These are phyloP conservation scores for Peziza echinospora DNA, from an alignment of 495 filamentous ascomycete genomes.

Conservation along the genomic window DNA sequence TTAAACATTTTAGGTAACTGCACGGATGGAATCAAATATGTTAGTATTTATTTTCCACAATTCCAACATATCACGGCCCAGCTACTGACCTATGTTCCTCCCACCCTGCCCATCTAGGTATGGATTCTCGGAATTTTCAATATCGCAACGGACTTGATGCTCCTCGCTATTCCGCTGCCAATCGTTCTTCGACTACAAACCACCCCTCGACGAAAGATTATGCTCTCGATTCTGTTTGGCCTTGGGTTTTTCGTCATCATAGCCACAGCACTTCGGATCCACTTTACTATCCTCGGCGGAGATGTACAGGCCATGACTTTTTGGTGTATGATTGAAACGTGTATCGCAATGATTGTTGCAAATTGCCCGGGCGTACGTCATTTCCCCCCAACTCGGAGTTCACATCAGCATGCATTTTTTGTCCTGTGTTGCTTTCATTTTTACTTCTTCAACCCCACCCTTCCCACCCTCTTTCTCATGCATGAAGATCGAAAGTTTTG, in stretches of 20 bases:
- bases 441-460: too few species aligned
- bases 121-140: constrained; percentile 9
- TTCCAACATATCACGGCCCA: too few species aligned
- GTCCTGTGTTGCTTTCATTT: too few species aligned
- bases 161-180: constrained; percentile 9
- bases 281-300: not conserved
- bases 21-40: constrained; percentile 5
- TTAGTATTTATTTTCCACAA: not conserved
- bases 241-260: constrained; percentile 10
- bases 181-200: constrained; percentile 7
- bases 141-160: constrained; percentile 6
- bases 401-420: not conserved
- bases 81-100: not conserved
- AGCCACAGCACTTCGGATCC: constrained; percentile 2
- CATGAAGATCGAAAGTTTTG: too few species aligned
- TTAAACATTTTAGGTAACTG: constrained; percentile 5
- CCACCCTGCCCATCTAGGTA: not conserved
- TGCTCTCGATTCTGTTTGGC: constrained; percentile 7
- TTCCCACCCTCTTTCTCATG: too few species aligned
- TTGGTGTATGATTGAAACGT: not conserved
- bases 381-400: not conserved
- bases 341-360: not conserved
- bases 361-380: not conserved
- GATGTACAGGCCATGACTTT: not conserved
- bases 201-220: constrained; percentile 1